Evolutionary conservation across 371 early-diverging fungal genomes (phyloP).

Genomic region (Smittium culicis): DNA sequence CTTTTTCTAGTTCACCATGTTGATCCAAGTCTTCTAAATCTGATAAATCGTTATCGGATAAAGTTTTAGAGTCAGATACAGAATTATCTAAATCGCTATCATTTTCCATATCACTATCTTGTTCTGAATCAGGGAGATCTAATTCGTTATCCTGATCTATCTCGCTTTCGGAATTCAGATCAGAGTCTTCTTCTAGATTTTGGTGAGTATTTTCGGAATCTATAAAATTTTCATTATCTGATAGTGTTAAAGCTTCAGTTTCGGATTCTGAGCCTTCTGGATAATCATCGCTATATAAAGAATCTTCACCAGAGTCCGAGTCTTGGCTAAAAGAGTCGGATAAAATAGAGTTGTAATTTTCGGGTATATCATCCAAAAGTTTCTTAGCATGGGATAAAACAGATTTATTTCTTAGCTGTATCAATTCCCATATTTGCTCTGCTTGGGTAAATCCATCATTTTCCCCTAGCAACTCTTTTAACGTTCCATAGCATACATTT

Average conservation of each 20-base stretch:
- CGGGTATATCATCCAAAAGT: constrained; percentile 25
- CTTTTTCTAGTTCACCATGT: constrained; percentile 20
- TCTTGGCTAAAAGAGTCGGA: constrained; percentile 35
- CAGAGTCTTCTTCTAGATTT: background rate
- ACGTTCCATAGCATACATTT: background rate
- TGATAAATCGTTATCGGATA: constrained; percentile 11
- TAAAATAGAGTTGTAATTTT: constrained; percentile 13
- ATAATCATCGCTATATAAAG: constrained; percentile 35
- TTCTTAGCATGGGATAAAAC: constrained; percentile 39
- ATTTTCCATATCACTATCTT: constrained; percentile 39
- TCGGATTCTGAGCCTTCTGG: constrained; percentile 31
- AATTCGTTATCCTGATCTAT: background rate
- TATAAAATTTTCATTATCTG: constrained; percentile 23
- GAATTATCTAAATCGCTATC: constrained; percentile 38
- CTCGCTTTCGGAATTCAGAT: background rate
- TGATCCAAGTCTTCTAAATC: constrained; percentile 11
- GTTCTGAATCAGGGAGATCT: constrained; percentile 19
- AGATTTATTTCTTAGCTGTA: constrained; percentile 68
- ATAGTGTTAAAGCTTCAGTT: constrained; percentile 11
- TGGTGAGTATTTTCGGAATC: background rate
- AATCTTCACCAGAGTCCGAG: constrained; percentile 38
- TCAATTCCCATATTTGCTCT: constrained; percentile 87
- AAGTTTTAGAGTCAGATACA: constrained; percentile 30
- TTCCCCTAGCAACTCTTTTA: constrained; percentile 4
- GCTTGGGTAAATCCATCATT: constrained; percentile 51